Base-by-base conservation (phyloP, 2,329 filamentous ascomycete genomes). In the Pseudogymnoascus sp. region DNA sequence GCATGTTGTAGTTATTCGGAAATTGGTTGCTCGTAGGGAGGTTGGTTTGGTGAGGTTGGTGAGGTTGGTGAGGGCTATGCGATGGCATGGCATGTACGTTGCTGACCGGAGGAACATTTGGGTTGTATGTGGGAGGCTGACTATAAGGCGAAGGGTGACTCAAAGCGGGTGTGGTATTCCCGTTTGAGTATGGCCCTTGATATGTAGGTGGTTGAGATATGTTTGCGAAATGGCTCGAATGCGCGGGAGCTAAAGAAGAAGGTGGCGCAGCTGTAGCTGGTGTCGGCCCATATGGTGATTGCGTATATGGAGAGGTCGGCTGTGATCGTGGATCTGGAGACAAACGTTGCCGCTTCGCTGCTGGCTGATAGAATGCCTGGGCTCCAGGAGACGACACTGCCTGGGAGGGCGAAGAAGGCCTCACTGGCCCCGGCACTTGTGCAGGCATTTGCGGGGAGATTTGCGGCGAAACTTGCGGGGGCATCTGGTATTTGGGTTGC, bases 261-360 rank as follows among this genome's bases (percentile, higher is more conserved):
- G 61, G 58, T n/a, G 64, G 52, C 7, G 64, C 62, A 39, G 67
- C 59, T 21, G 74, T 67, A 37, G 71, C 71, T 18, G 80, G 79
- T 60, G 77, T 79, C 64, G 76, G 73, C 6, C 73, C 72, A 65
- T 77, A 81, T 66, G 79, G 74, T 63, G 82, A 77, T 66, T 75
- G 72, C 64, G 77, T 76, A 68, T 84, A 84, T 0, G 83, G 82
- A 33, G 84, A 88, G 57, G 76, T 78, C 61, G 86, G 85, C 65
- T 86, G 84, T 26, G 87, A 85, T n/a, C 79, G 74, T 33, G 85
- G 81, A 61, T 84, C 85, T 58, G 86, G 85, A 23, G 86, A 89
- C 55, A 89, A 75, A 60, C 83, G 86, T 71, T 81, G 85, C 71
- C 88, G 82, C 75, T 94, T 92, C 61, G 81, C 82, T 13, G 89